Base-by-base conservation (phyloP, 805 yeast genomes). In the Schizosaccharomyces pombe region DNA sequence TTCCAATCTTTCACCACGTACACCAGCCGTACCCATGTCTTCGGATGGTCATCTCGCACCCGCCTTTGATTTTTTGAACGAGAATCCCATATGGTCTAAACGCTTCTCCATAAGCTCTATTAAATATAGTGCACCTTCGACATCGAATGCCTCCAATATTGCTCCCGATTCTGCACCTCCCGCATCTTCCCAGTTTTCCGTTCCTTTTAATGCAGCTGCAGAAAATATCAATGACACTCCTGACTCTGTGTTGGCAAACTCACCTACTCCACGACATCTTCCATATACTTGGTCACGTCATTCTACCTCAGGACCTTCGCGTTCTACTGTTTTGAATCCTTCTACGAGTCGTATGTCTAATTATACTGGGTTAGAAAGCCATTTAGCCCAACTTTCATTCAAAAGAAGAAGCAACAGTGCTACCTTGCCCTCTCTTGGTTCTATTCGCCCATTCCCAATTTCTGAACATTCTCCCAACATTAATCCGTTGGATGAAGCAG, bases 401-500 rank as follows among this genome's bases (percentile, higher is more conserved):
- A 43, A 43, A 43, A 28, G 26, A 24, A 19, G 49, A 22, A 43
- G 49, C 49, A 43, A 43, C n/a, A 43, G 49, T 29, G 49, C 49
- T 8, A 43, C 16, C 14, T 22, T 43, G 5, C 43, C 43, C 22
- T 37, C 43, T 37, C n/a, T 37, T 4, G 22, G 22, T 37, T 16
- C 19, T 37, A 9, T 24, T 6, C n/a, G 6, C 4, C 14, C 43
- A 9, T 14, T 24, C 22, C 5, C 22, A 16, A 24, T 11, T 24
- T 14, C 43, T 12, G 43, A 37, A 14, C 24, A 37, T 37, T 14
- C 37, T 32, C 37, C 8, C 14, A 14, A 14, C 37, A 32, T 32
- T 32, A 14, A 32, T 32, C 12, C 37, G 14, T 32, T 32, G 37
- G 37, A 32, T 32, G 37, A 32, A 32, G 37, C 14, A 8, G 37